A percentile compares a stretch with the other conserved stretches of the same genome.
phyloP scores from a whole-genome alignment of 2,329 filamentous ascomycete genomes.

The Phaeosphaeriaceae sp. region DNA sequence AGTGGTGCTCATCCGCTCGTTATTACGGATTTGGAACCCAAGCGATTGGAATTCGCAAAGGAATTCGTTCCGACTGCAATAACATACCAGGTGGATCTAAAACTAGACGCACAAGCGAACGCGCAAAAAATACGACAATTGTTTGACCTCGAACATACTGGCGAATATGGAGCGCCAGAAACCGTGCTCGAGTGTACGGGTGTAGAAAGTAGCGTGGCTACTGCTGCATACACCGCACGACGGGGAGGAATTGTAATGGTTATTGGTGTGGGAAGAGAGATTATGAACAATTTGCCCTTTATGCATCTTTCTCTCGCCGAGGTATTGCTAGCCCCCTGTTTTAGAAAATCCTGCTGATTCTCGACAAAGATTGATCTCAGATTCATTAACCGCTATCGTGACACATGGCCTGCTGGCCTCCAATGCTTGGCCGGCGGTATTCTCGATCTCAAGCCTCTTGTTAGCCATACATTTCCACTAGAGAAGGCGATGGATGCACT shows the following conservation, averaged over 20 bases:
- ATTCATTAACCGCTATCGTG: slow-evolving; percentile 74
- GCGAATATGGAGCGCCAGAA: slow-evolving; percentile 64
- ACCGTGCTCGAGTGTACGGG: slow-evolving; percentile 71
- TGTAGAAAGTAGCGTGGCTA: slow-evolving; percentile 67
- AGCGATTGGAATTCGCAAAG: slow-evolving; percentile 63
- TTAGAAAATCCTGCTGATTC: not conserved
- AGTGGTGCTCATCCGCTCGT: slow-evolving; percentile 69
- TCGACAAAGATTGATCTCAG: slow-evolving; percentile 64
- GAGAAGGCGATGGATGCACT: slow-evolving; percentile 67
- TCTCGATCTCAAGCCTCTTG: slow-evolving; percentile 65
- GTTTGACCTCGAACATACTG: slow-evolving; percentile 53
- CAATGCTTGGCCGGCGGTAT: slow-evolving; percentile 65
- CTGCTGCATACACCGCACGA: slow-evolving; percentile 63
- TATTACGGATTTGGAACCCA: slow-evolving; percentile 66
- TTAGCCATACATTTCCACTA: slow-evolving; percentile 68
- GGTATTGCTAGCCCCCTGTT: slow-evolving; percentile 39
- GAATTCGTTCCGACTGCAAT: slow-evolving; percentile 61
- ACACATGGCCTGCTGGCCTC: slow-evolving; percentile 73
- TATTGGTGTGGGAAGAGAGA: slow-evolving; percentile 66
- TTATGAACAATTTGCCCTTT: slow-evolving; percentile 71
- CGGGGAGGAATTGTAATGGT: slow-evolving; percentile 68
- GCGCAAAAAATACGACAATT: slow-evolving; percentile 60
- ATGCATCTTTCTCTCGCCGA: slow-evolving; percentile 70
- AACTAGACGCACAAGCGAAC: slow-evolving; percentile 57
- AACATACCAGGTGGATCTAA: slow-evolving; percentile 61